Evolutionary conservation across 495 filamentous ascomycete genomes (phyloP), one percentile per base, ranked within the genome.

Genomic region (Podospora tetraspora): DNA sequence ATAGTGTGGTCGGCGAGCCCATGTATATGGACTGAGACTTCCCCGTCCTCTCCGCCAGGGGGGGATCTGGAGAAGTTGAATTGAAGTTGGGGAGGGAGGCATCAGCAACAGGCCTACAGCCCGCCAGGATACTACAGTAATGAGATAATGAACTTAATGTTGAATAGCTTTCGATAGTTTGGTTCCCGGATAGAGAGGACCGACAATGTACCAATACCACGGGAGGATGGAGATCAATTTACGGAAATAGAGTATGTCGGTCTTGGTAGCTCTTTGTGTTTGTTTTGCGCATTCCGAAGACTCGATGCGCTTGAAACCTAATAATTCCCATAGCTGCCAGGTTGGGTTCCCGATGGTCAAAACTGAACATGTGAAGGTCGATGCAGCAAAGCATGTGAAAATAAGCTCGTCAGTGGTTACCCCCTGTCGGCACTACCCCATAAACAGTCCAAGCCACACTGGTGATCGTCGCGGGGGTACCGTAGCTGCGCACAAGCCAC

Each of bases 1-100:
- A 80, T 61, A 75, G 75, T 57, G 74, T 79, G 68, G 71, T 68
- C 23, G 73, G 74, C 65, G 79, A 81, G n/a, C 74, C 75, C 19
- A 81, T 81, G 79, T 81, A 77, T 67, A 76, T 79, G 71, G 77
- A 79, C 57, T 76, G 64, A 75, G 9, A 19, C 13, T 61, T 30
- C 5, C 22, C 5, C 22, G 9, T 19, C 57, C n/a, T 10, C 57
- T 32, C 22, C 8, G 12, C 21, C 21, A 52, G 3, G 1, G 30
- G 62, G 56, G 57, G 22, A 5, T 30, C 12, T 7, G 24, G 57
- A 59, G 21, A 30, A 22, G 24, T 0, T 32, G 60, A 27, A 2
- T 62, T 19, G 60, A n/a, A n/a, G 0, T 52, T 52, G 16, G 43
- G 43, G 16, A n/a, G 16, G 43, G 5, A 52, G 43, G 43, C 43